Evolutionary conservation across 148 eudicot genomes (phyloP), one percentile per base, ranked within the genome.

Genomic region (Arctostaphylos glauca): DNA sequence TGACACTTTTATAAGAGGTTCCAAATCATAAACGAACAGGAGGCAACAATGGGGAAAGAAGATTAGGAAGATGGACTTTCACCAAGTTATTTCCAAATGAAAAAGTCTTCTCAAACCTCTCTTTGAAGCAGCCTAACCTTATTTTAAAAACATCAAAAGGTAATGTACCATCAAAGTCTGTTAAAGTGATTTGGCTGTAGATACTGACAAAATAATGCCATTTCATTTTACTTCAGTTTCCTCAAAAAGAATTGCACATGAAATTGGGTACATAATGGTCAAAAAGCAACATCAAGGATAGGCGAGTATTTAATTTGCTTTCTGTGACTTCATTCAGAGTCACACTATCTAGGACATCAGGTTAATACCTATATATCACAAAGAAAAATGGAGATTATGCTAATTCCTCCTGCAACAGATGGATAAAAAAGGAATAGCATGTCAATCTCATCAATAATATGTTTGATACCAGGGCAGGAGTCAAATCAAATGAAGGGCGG

Each of bases 401-500:
- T 13, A 71, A 43, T 41, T 41, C 74, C 48, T 15, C 15, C 43
- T 14, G 18, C 43, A 48, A 71, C 18, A 13, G 14, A 67, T 31
- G 3, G 73, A 67, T 12, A 31, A 67, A 3, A 13, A 12, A 67
- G 0, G 6, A n/a, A 71, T 16, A 58, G 62, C 62, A 18, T 6
- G 21, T 14, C 62, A 76, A 23, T 48, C 48, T 19, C 13, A 18
- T 47, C 72, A 49, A 25, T 18, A 81, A 9, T 78, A 76, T 68
- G 82, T 82, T 78, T 59, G 83, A 77, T 80, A 96, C 99, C 99
- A 93, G 97, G 16, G 89, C 84, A 81, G 93, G 90, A 56, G 98
- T 92, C 85, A 96, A 87, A 88, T 96, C 99, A 88, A 96, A 93
- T 54, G 99, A 96, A 25, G 91, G 93, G 60, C 97, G 95, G 85